phyloP scores from a whole-genome alignment of 495 filamentous ascomycete genomes.

The Polyplosphaeria fusca region DNA sequence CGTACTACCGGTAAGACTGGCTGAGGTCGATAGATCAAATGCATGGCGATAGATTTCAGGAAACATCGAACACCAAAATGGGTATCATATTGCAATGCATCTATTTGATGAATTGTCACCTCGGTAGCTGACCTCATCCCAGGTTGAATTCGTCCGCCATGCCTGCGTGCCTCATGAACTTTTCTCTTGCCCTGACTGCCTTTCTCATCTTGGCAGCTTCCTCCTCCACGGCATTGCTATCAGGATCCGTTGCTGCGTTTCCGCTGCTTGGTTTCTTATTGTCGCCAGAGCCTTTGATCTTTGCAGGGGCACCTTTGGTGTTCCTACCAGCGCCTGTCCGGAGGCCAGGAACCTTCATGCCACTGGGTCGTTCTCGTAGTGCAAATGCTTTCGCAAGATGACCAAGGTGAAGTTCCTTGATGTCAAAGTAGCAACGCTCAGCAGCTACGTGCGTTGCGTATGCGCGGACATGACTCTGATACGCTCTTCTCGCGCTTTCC shows the following conservation, averaged over 20 bases:
- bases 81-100: no score
- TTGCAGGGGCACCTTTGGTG: slow-evolving; percentile 11
- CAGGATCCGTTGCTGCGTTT: slow-evolving; percentile 42
- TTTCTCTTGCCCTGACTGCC: slow-evolving; percentile 55
- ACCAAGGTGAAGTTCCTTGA: slow-evolving; percentile 82
- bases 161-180: slow-evolving; percentile 75
- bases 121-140: slow-evolving; percentile 61
- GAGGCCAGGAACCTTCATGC: slow-evolving; percentile 71
- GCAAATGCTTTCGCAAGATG: slow-evolving; percentile 93
- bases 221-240: slow-evolving; percentile 43
- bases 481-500: slow-evolving; percentile 74
- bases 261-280: slow-evolving; percentile 38
- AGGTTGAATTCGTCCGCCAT: slow-evolving; percentile 84
- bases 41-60: no score
- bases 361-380: slow-evolving; percentile 79
- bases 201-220: slow-evolving; percentile 66
- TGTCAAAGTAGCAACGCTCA: slow-evolving; percentile 82
- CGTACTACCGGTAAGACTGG: no score
- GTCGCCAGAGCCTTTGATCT: slow-evolving; percentile 37
- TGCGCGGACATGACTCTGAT: slow-evolving; percentile 86
- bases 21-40: no score
- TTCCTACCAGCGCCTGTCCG: slow-evolving; percentile 43
- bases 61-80: no score
- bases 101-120: no score
- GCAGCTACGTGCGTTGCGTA: slow-evolving; percentile 88